Base-by-base conservation (phyloP, 2,329 filamentous ascomycete species). In the Hysterium pulicare region DNA sequence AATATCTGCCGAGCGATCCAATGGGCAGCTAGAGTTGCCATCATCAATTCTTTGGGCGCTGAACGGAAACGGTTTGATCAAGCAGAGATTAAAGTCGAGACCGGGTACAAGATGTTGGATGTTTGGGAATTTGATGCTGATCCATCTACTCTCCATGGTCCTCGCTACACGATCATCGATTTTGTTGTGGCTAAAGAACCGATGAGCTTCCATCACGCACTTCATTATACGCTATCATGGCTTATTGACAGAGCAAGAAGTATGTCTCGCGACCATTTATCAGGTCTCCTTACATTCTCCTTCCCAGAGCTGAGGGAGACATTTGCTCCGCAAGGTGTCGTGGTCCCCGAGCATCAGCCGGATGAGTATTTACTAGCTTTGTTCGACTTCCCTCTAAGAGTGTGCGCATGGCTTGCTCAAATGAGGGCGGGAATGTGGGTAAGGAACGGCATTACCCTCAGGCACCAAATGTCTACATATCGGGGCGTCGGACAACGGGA, bases 351-450 rank as follows among this genome's bases (percentile, higher is more conserved):
- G 13, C 77, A 79, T 49, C 73, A 72, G 0, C 71, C 84, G 0
- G 87, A 95, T 55, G 89, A 95, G 61, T 84, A 90, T 57, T 73
- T 95, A 17, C 83, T 95, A 64, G 84, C 87, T 2, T 81, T 90
- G 39, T 95, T 98, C 58, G 93, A 98, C 64, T 95, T 88, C 57
- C 91, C 94, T 1, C 74, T 98, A 3, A 81, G 94, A 40, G 90
- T 97, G 1, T 96, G 90, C 62, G 90, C 89, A 16, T 98, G 93
- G 93, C 75, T 98, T 23, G 87, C 93, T 5, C 94, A 98, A 71
- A 97, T 98, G 82, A 95, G 95, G 66, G 90, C 91, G 15, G 88
- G 90, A 39, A 95, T 97, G 83, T 98, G 94, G 93, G 91, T 98
- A 49, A 83, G 93, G 42, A 98, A 98, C 61, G 93, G 93, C 2